Percentiles rank a stretch among this genome's conserved stretches.
phyloP scores from a whole-genome alignment of 352 stramenopile species.

The Nothophytophthora sp. region DNA sequence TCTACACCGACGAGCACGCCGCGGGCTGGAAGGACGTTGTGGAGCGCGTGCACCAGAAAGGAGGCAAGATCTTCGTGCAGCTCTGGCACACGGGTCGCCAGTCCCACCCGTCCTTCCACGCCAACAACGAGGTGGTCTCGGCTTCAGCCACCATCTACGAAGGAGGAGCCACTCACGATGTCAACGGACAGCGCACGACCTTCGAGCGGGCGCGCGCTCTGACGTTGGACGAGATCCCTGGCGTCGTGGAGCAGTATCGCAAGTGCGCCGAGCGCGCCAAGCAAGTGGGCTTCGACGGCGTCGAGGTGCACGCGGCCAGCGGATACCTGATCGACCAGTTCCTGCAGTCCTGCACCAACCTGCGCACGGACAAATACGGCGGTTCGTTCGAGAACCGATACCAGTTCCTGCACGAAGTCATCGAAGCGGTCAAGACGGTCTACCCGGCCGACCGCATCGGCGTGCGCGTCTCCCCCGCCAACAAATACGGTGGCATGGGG shows the following conservation, averaged over 20 bases:
- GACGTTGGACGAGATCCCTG: conserved; percentile 29
- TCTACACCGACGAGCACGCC: conserved; percentile 43
- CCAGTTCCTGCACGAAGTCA: conserved; percentile 58
- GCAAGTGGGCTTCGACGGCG: conserved; percentile 63
- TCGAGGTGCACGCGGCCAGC: conserved; percentile 69
- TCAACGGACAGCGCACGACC: conserved; percentile 10
- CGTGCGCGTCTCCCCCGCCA: conserved; percentile 29
- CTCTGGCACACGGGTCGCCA: conserved; percentile 84
- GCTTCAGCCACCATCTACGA: conserved; percentile 26
- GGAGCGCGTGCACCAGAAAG: conserved; percentile 72
- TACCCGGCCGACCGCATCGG: conserved; percentile 28
- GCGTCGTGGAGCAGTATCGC: conserved; percentile 78
- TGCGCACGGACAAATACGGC: conserved; percentile 81
- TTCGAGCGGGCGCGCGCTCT: conserved; percentile 25
- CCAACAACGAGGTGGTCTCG: conserved; percentile 47
- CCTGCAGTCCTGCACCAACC: conserved; percentile 53
- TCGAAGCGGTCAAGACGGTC: conserved; percentile 48
- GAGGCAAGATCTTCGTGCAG: conserved; percentile 76
- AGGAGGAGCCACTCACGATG: conserved; percentile 24
- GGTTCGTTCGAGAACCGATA: conserved; percentile 80
- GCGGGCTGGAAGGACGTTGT: conserved; percentile 45
- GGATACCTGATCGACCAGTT: conserved; percentile 89
- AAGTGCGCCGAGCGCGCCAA: conserved; percentile 63
- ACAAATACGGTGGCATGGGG: conserved; percentile 31
- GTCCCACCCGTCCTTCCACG: conserved; percentile 56